Conservation (phyloP, 495 filamentous ascomycete species). For the Hypomontagnella submonticulosa region DNA sequence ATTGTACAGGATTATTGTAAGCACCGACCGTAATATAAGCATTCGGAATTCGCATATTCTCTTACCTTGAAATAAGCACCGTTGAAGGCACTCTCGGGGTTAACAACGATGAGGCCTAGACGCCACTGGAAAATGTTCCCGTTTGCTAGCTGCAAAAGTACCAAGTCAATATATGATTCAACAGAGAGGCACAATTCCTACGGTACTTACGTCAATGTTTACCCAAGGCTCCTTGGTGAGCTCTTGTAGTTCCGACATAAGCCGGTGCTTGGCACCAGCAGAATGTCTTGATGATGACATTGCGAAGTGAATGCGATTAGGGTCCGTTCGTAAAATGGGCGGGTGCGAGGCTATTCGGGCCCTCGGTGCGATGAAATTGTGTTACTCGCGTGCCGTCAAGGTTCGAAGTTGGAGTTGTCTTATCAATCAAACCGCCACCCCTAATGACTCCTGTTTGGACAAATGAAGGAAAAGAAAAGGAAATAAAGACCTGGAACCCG, state of each 20-base stretch:
- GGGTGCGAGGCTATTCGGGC: conserved; percentile 6
- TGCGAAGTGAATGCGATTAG: conserved; percentile 1
- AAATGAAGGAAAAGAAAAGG: conserved; percentile 15
- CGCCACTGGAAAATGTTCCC: conserved; percentile 87
- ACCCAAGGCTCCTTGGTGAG: conserved; percentile 93
- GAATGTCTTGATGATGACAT: conserved; percentile 45
- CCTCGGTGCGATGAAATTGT: conserved; percentile 17
- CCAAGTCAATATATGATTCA: conserved; percentile 15
- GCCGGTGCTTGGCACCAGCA: conserved; percentile 75
- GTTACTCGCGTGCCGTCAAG: conserved; percentile 28
- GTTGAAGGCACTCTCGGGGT: conserved; percentile 89
- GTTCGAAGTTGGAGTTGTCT: conserved; percentile 8
- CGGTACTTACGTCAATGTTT: conserved; percentile 73
- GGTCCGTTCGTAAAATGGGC: neutral
- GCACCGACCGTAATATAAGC: conserved; percentile 9
- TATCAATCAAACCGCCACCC: conserved; percentile 28
- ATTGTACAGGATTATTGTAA: conserved; percentile 21
- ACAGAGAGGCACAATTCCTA: neutral
- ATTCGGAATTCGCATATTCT: neutral
- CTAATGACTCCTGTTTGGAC: conserved; percentile 23
- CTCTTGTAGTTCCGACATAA: conserved; percentile 89
- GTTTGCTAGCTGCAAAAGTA: conserved; percentile 67
- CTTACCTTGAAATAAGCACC: conserved; percentile 86
- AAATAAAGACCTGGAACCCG: conserved; percentile 15
- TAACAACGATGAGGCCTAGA: conserved; percentile 89